Base-by-base conservation (phyloP, 306 rosid genomes). In the Senna tora region DNA sequence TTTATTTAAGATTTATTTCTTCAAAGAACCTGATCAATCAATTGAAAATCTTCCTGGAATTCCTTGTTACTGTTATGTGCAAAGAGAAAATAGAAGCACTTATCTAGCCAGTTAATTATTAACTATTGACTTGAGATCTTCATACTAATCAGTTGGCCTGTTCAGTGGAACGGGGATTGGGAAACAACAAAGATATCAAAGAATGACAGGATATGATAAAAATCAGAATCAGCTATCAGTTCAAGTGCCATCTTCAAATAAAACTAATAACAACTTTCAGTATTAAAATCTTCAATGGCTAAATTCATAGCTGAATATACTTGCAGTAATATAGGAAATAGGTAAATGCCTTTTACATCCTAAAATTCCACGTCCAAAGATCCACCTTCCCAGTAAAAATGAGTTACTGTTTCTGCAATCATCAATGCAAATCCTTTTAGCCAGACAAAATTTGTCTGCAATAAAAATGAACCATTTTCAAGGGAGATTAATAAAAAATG, bases 401-500 rank as follows among this genome's bases (percentile, higher is more conserved):
- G 77, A 69, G 85, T 49, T 30, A 79, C 79, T 75, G 77, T 81
- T 83, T 79, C 79, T 77, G 66, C 71, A 45, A 82, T 77, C 86
- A 84, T 80, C 82, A 74, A 81, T 62, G 79, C 75, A 82, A 77
- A 78, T 79, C 80, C 59, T 47, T 76, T 74, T 52, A 75, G 83
- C 84, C 66, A 80, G 85, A 77, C 80, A 71, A 75, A 75, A 76
- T 78, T 65, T 85, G 90, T 59, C 87, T 81, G 72, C 58, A 61
- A 58, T 73, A 80, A 68, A 53, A 83, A 85, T 75, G 85, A 83
- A 87, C 86, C 85, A 76, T 83, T 83, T 79, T 55, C 55, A 81
- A 34, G 47, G 78, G 82, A 74, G 90, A 86, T 81, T 67, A 76
- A 69, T 80, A 81, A 84, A 85, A 81, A 91, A 76, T 85, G 90